These are phyloP conservation scores for Senna tora DNA, from an alignment of 306 rosid genomes.

Conservation along the genomic window DNA sequence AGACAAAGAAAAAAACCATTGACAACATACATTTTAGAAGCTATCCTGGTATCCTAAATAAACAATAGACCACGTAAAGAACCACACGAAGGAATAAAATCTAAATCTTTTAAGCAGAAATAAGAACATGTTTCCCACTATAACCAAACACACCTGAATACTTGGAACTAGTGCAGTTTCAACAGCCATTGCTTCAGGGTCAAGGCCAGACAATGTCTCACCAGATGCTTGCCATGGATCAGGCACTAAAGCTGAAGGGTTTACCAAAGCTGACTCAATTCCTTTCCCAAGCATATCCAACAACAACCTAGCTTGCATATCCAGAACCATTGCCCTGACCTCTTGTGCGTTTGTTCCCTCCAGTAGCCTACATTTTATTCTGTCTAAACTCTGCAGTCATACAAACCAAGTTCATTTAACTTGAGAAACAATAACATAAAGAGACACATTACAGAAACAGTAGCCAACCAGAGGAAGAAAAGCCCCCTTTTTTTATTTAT, in stretches of 20 bases:
- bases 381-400: slow-evolving; percentile 86
- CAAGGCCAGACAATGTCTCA: slow-evolving; percentile 77
- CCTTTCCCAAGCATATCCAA: slow-evolving; percentile 99
- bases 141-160: slow-evolving; percentile 66
- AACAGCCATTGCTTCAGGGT: slow-evolving; percentile 90
- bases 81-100: too few relatives aligned
- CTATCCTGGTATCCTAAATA: too few relatives aligned
- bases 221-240: slow-evolving; percentile 89
- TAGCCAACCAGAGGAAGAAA: too few relatives aligned
- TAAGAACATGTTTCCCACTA: background rate
- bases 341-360: slow-evolving; percentile 98
- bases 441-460: too few relatives aligned
- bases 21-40: too few relatives aligned
- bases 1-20: too few relatives aligned
- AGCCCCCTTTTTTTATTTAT: too few relatives aligned
- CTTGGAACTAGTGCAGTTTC: slow-evolving; percentile 78
- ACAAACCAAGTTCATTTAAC: slow-evolving; percentile 21
- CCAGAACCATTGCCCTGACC: slow-evolving; percentile 99
- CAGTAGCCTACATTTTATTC: slow-evolving; percentile 93
- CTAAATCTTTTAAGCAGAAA: too few relatives aligned
- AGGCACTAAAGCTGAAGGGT: slow-evolving; percentile 84
- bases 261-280: slow-evolving; percentile 90
- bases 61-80: too few relatives aligned
- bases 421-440: slow-evolving; percentile 15
- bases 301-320: slow-evolving; percentile 98